Base-by-base conservation (phyloP, 495 filamentous ascomycete genomes). In the Podospora comata region DNA sequence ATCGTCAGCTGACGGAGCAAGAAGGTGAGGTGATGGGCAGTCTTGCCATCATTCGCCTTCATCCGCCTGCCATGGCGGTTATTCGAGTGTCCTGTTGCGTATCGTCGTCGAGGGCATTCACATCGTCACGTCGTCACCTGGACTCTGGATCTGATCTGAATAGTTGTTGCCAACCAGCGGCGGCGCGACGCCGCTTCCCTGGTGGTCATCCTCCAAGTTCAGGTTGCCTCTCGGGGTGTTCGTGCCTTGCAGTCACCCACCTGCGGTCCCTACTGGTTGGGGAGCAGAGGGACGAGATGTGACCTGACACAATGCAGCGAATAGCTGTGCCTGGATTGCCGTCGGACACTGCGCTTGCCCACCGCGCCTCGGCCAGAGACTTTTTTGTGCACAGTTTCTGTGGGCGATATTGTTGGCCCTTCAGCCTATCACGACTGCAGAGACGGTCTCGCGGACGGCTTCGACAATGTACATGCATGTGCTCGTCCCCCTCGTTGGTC, bases 251-350 rank as follows among this genome's bases (percentile, higher is more conserved):
- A 74, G 66, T 54, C n/a, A 44, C 27, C 44, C 65, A 70, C 7
- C 73, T 74, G 72, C 72, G 64, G 65, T 57, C 62, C 62, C 67
- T 62, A 76, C 74, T 75, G 74, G 76, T 57, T 64, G 44, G 61
- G 54, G 32, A 26, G 28, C 60, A 61, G 60, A 54, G 28, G 58
- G 44, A 23, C 62, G 54, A 48, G 67, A 70, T 76, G 76, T 71
- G 76, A 75, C 69, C 48, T 65, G 72, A 70, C 56, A 53, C 7
- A 20, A 18, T 67, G 59, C 73, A 74, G 76, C 76, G 76, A 78
- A 78, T 78, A 70, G 74, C 72, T 70, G 76, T 71, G 70, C 60
- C 68, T 67, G 67, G 60, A 65, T 69, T 73, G 70, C 69, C 67
- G 70, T 72, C 68, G 68, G 67, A 74, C 70, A 70, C 44, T 57